Evolutionary conservation across 176 grass and related monocot species (phyloP), one percentile per base, ranked within the genome.

Genomic region (Typha latifolia): DNA sequence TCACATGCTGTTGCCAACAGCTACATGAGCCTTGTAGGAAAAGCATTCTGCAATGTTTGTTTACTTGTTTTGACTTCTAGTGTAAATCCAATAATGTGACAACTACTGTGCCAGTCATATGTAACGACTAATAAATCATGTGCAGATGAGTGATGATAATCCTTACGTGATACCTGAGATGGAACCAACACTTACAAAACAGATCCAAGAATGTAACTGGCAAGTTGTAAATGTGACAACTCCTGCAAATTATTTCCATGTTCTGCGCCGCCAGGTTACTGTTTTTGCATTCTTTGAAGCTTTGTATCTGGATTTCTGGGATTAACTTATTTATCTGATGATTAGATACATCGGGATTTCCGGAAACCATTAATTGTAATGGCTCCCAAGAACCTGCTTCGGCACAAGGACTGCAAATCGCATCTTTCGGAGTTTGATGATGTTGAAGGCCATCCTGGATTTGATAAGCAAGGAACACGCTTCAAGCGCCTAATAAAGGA

Each of bases 401-500:
- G 91, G 43, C 91, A 91, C 77, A 96, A 91, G 85, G 87, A 96
- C 49, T 96, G 87, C 66, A 96, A 91, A 72, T 96, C 91, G 2
- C 82, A 91, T 78, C 80, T 96, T 48, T 96, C 91, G 0, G 91
- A 96, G 68, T 96, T 96, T 72, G 87, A 96, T 85, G 91, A 96
- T 81, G 82, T 86, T 69, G 77, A 86, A 78, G 91, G 91, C 21
- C 91, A 96, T 65, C 84, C 62, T 32, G 91, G 91, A 56, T 96
- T 96, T 49, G 87, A 91, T 72, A 94, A 86, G 70, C 91, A 96
- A 81, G 90, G 90, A 51, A 95, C 90, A 64, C 82, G 90, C 34
- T 95, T 96, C 84, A 96, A 96, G 72, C 85, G 92, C 14, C 70
- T 96, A 55, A 91, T 96, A 74, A 96, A 96, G 77, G 91, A 96